Base-by-base conservation (phyloP, 208 protist species). In the Crithidia thermophila region DNA sequence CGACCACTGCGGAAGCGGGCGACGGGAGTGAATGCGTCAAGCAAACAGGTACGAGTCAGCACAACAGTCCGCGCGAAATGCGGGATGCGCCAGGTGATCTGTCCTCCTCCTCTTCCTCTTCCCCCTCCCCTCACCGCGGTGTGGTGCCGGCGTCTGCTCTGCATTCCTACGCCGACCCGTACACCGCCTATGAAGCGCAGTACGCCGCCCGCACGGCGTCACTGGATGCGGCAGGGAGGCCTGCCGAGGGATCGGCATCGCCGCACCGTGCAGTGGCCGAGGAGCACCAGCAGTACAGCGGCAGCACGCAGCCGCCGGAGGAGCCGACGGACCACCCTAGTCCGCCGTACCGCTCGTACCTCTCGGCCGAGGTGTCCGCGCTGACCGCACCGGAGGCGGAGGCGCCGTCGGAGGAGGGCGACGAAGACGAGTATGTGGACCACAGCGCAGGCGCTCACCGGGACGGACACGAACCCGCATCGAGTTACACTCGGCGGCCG, bases 331-430 rank as follows among this genome's bases (percentile, higher is more conserved):
- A 42, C 4, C 1, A 43, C 31, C 9, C 27, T 13, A 39, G 16
- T 7, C 34, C 10, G 25, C 37, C 3, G 14, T 16, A 63, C 30
- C 42, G 30, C n/a, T 74, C 51, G 33, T 49, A 39, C 18, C 42
- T 67, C 3, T 74, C 59, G 11, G 68, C 68, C 9, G 68, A 74
- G 59, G 68, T 74, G 25, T 74, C 68, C 11, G 68, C 68, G 10
- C 59, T 74, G 16, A 74, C 68, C 0, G 59, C 20, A 21, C 33
- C 59, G 16, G 59, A 31, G 7, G 31, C n/a, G 8, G n/a, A n/a
- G n/a, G n/a, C n/a, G n/a, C n/a, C n/a, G n/a, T n/a, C n/a, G n/a
- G n/a, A n/a, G n/a, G n/a, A n/a, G n/a, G n/a, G n/a, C n/a, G n/a
- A n/a, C n/a, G n/a, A n/a, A n/a, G 67, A 59, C 18, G 25, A 18